Percentiles rank a stretch among this genome's conserved stretches.
Evolutionary conservation across 257 asterid species (phyloP).

Genomic region (Nyctanthes arbortristis): DNA sequence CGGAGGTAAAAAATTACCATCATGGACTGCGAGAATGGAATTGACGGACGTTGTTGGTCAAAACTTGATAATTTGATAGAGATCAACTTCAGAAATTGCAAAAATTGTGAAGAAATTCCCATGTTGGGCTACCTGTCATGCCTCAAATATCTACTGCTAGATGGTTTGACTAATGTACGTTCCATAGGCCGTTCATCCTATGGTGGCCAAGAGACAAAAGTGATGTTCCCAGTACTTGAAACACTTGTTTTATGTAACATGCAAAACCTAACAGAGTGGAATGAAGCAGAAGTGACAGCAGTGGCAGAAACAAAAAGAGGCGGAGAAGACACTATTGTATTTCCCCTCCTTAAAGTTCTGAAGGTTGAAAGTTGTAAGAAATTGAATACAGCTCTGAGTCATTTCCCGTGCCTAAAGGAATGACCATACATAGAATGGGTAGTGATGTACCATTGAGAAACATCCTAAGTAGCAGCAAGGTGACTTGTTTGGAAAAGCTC

Average conservation of each 20-base stretch:
- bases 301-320: no score
- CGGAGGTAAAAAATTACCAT: slow-evolving; percentile 21
- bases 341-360: slow-evolving; percentile 26
- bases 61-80: slow-evolving; percentile 8
- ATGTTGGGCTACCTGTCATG: no score
- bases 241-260: background rate
- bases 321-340: background rate
- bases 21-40: slow-evolving; percentile 21
- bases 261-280: slow-evolving; percentile 28
- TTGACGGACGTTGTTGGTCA: background rate
- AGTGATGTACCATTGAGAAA: background rate
- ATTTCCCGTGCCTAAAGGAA: slow-evolving; percentile 23
- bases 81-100: background rate
- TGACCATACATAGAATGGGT: background rate
- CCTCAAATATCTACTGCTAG: slow-evolving; percentile 12
- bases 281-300: no score
- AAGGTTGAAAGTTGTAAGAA: background rate
- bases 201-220: no score
- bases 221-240: slow-evolving; percentile 25
- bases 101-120: no score
- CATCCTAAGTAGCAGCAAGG: slow-evolving; percentile 20
- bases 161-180: background rate
- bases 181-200: slow-evolving; percentile 24
- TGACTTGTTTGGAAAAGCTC: slow-evolving; percentile 7
- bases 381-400: slow-evolving; percentile 27